Percentiles rank a stretch among this genome's conserved stretches.
These are phyloP conservation scores for Sphagnum magellanicum DNA, from an alignment of 228 moss, liverwort and hornwort species.

Conservation along the genomic window DNA sequence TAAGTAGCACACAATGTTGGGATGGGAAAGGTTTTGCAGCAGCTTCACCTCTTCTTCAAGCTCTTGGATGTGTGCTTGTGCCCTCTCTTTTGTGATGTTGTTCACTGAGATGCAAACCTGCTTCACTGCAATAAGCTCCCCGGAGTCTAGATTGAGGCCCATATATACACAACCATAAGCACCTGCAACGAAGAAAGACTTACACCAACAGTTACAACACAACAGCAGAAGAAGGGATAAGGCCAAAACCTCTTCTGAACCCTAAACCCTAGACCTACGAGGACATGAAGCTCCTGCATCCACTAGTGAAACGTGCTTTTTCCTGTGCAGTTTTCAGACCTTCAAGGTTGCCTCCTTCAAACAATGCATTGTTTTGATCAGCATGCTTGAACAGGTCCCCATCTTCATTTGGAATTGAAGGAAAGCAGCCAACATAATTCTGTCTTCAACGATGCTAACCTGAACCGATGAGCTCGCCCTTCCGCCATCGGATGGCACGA, in stretches of 20 bases:
- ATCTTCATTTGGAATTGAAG: too few species aligned
- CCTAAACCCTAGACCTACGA: too few species aligned
- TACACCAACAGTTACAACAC: too few species aligned
- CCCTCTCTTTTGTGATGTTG: conserved; percentile 78
- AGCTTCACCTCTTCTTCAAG: conserved; percentile 94
- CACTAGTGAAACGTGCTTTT: too few species aligned
- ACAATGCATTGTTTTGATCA: too few species aligned
- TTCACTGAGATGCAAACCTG: conserved; percentile 79
- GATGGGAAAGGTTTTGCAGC: conserved; percentile 82
- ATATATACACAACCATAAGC: conserved; percentile 91
- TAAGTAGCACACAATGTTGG: conserved; percentile 88
- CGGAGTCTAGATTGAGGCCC: conserved; percentile 94
- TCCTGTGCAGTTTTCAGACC: too few species aligned
- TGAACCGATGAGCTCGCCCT: conserved; percentile 87
- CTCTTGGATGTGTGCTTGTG: conserved; percentile 85
- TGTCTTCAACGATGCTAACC: conserved; percentile 8
- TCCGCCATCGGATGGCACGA: conserved; percentile 90
- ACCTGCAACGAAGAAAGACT: conserved; percentile 25
- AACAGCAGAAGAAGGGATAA: too few species aligned
- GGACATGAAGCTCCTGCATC: too few species aligned
- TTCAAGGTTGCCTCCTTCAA: too few species aligned
- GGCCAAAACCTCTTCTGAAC: too few species aligned
- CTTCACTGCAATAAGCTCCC: conserved; percentile 91
- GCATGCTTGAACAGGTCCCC: too few species aligned
- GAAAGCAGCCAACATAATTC: too few species aligned